Base-by-base conservation (phyloP, 2,329 filamentous ascomycete species). In the Xylariomycetidae sp. region DNA sequence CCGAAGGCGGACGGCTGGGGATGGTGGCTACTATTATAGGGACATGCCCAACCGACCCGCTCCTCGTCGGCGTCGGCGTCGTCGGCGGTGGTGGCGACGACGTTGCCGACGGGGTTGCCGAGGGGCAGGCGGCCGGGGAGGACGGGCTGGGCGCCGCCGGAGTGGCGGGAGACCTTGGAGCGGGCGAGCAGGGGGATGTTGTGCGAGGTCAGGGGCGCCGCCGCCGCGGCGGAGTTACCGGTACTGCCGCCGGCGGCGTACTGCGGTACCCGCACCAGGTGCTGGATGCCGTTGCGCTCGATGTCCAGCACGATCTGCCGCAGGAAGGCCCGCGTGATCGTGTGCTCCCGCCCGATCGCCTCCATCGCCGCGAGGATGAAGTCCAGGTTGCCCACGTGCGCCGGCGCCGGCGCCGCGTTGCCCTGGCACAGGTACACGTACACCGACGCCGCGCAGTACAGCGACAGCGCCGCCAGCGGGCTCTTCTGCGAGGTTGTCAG, bases 291-390 rank as follows among this genome's bases (percentile, higher is more conserved):
- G 39, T 68, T 71, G 19, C 56, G 54, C 22, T 87, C 77, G 7
- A 95, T 74, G 47, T 95, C 89, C n/a, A 89, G 69, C 37, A 88
- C 76, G 1, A 90, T 65, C 53, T 95, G 89, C 9, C 82, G 79
- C n/a, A 94, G 65, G 54, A 95, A 95, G 0, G 85, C 85, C 27
- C 82, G 78, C 0, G 86, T 89, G 19, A 95, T 73, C 2, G 78
- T 68, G 49, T 92, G 88, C 34, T 77, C 76, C 23, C 74, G 72
- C 31, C 83, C 82, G 39, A 94, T 70, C 2, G 79, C 76, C 32
- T 85, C 79, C 76, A 95, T 88, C 4, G 84, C 83, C 13, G 75
- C 70, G 4, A 95, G 62, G 24, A 95, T 66, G 45, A 90, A 87
- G 49, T 90, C 79, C 5, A 95, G 67, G 30, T 72, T 72, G 7